Base-by-base conservation (phyloP, 306 rosid genomes). In the Prunus dulcis region DNA sequence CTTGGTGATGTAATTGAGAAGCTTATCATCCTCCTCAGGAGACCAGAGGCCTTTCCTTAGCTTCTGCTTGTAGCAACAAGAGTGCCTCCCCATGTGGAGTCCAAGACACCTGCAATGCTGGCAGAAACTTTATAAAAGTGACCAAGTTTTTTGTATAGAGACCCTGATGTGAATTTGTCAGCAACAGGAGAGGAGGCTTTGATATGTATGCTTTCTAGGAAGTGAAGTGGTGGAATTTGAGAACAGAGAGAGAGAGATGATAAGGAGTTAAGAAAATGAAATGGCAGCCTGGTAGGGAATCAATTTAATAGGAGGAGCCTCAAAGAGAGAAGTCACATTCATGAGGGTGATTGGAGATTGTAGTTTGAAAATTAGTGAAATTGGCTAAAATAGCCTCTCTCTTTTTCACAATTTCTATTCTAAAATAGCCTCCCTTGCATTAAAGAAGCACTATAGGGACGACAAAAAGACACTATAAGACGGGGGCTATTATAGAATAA, bases 21-120 rank as follows among this genome's bases (percentile, higher is more conserved):
- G 98, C 83, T 94, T 94, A 80, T 94, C 98, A 56, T 94, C 98
- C 88, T 94, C 98, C 80, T 94, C 98, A 1, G 98, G 97, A 30
- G 98, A 94, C 98, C 98, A 94, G 53, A 94, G 92, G 50, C 98
- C 98, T 83, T 94, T 94, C 82, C 98, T 88, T 45, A 94, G 93
- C 89, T 91, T 91, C 90, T 94, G 97, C 85, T 92, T 94, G 89
- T 89, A 91, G 77, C 98, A 94, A 74, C 97, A 94, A 71, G 98
- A 89, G 84, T 94, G 97, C 69, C 98, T 94, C 86, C 97, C 97
- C 98, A 91, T 94, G 86, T 81, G 89, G 80, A 43, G 68, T 72
- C 47, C 46, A 53, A 58, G 27, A 50, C 64, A 73, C 63, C 76
- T 78, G 81, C 79, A 57, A 82, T 46, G 83, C 82, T 82, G 89